These are phyloP conservation scores for Pleurotus giganteus DNA, from an alignment of 768 basidiomycete species.

Conservation along the genomic window DNA sequence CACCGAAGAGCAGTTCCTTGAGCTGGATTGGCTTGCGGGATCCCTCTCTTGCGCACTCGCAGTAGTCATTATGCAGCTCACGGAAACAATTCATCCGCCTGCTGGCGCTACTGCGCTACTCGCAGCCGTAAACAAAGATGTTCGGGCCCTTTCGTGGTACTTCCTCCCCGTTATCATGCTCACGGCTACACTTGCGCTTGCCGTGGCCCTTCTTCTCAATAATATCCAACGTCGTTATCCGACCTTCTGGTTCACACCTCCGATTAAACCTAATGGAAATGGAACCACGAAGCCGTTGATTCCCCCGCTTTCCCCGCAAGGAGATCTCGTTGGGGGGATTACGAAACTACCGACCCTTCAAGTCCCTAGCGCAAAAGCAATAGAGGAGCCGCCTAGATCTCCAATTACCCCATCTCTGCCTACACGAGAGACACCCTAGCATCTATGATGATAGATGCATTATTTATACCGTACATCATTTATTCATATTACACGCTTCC, in stretches of 20 bases:
- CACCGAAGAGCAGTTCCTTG: conserved; percentile 36
- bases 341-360: too few species aligned
- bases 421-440: too few species aligned
- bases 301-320: too few species aligned
- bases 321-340: too few species aligned
- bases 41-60: conserved; percentile 41
- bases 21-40: conserved; percentile 49
- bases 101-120: conserved; percentile 58
- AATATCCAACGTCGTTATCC: conserved; percentile 53
- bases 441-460: too few species aligned
- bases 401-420: too few species aligned
- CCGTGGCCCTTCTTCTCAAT: conserved; percentile 44
- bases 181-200: conserved; percentile 40
- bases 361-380: too few species aligned
- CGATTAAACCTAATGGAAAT: too few species aligned
- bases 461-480: too few species aligned
- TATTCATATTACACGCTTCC: too few species aligned
- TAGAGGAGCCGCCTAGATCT: too few species aligned
- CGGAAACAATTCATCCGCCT: conserved; percentile 51
- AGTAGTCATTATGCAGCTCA: conserved; percentile 51
- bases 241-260: conserved; percentile 40
- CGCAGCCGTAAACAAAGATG: conserved; percentile 38
- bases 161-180: conserved; percentile 52
- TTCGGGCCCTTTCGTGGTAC: conserved; percentile 49
- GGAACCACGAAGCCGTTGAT: too few species aligned